Evolutionary conservation across 805 yeast species (phyloP), one percentile per base, ranked within the genome.

Genomic region (Candida endomychidarum): DNA sequence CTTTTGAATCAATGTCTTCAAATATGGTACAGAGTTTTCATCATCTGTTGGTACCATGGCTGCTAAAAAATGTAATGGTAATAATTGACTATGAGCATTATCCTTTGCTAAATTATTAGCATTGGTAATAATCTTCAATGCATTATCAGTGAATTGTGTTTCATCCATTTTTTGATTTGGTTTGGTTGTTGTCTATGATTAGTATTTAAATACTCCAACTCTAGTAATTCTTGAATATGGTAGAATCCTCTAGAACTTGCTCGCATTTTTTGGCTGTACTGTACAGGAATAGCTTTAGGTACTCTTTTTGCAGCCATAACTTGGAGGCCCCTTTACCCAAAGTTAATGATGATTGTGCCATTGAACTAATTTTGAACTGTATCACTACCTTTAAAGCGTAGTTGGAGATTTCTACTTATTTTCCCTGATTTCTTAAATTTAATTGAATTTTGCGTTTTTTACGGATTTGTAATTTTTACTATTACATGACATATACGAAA

Each of bases 101-200:
- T 88, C 95, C 55, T 80, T 76, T 29, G 97, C 96, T 46, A 93
- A 65, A 57, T 83, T 78, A 43, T 81, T 78, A 40, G 98, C 95
- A 54, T 78, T 73, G 51, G 86, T 83, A 37, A 93, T 73, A 45
- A 91, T 78, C 40, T 77, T 81, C 53, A 88, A 77, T 31, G 97
- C 98, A 61, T 93, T 86, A 61, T 93, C 98, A 46, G 99, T 93
- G 52, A 87, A 86, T 73, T 87, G 90, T 43, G 90, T 63, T 53
- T 77, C 77, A 57, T 79, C 83, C 83, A 79, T 75, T 33, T 39
- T 37, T n/a, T 22, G 8, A 10, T 34, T 23, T 24, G 26, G 25
- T 6, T 43, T 42, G 9, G n/a, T 25, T 38, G 15, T 19, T 14
- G 27, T 21, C 35, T 20, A n/a, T 7, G n/a, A 28, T 24, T 5